Conservation (phyloP, 495 filamentous ascomycete species). For the Tuber umbilicatum region DNA sequence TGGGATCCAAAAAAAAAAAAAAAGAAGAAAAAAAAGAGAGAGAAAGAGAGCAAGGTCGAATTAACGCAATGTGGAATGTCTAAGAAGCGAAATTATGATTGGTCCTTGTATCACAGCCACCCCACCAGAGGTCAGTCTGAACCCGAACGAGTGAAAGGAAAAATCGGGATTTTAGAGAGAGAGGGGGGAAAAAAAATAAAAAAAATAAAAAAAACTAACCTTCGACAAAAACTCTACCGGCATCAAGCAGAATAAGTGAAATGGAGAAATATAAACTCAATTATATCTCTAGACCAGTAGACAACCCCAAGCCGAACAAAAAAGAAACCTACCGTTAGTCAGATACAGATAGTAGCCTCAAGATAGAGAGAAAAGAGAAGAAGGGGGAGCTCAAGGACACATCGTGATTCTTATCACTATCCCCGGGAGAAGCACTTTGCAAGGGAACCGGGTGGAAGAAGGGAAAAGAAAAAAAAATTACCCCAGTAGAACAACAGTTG, state of each 20-base stretch:
- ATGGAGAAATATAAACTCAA: conserved; percentile 5
- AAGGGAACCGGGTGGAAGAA: background rate
- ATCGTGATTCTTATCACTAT: conserved; percentile 37
- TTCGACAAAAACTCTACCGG: conserved; percentile 22
- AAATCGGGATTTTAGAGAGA: conserved; percentile 24
- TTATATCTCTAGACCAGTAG: background rate
- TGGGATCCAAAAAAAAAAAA: conserved; percentile 8
- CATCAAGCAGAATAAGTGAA: conserved; percentile 22
- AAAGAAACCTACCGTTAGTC: conserved; percentile 4
- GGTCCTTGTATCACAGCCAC: conserved; percentile 14
- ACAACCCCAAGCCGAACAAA: background rate
- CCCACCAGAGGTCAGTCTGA: conserved; percentile 20
- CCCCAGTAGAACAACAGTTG: background rate
- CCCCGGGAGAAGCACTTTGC: background rate
- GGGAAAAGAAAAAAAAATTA: background rate
- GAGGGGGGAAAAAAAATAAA: conserved; percentile 12
- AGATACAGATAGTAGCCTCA: conserved; percentile 21
- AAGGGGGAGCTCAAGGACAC: conserved; percentile 30
- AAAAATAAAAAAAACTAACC: background rate
- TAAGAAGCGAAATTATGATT: conserved; percentile 7
- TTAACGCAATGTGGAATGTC: conserved; percentile 27
- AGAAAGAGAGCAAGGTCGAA: conserved; percentile 17
- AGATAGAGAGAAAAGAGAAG: conserved; percentile 22
- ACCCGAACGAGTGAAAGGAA: conserved; percentile 26
- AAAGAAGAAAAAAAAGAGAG: conserved; percentile 26